Percentiles rank a stretch among this genome's conserved stretches.
Conservation (phyloP, 1,284 basidiomycete genomes). For the Cryptococcus wingfieldii region DNA sequence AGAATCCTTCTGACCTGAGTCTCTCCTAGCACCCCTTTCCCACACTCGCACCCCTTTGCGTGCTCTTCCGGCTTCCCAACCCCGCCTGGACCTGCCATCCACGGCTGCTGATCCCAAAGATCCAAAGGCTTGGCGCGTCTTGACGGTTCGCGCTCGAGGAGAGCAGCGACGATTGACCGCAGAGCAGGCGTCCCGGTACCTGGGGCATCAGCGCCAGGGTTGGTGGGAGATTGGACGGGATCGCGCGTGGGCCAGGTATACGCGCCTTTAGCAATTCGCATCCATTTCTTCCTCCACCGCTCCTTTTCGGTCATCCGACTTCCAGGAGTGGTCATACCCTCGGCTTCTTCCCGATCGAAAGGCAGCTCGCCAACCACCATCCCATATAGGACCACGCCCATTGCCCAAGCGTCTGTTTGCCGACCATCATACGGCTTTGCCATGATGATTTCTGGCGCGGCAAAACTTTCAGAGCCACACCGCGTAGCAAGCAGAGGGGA, state of each 20-base stretch:
- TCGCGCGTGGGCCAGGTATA: conserved; percentile 59
- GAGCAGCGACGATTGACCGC: conserved; percentile 17
- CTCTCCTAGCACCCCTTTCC: no score
- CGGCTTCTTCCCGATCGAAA: conserved; percentile 36
- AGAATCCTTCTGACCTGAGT: conserved; percentile 17
- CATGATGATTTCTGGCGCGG: conserved; percentile 84
- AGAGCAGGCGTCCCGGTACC: background rate
- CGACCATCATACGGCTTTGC: conserved; percentile 74
- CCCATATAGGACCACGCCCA: conserved; percentile 77
- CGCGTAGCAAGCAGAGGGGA: conserved; percentile 73
- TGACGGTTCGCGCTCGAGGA: conserved; percentile 66
- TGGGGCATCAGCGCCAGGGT: background rate
- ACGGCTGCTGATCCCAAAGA: conserved; percentile 61
- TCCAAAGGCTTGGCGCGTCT: conserved; percentile 59
- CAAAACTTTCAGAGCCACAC: conserved; percentile 87
- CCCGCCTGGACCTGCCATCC: conserved; percentile 54
- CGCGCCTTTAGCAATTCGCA: conserved; percentile 72
- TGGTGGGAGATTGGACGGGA: background rate
- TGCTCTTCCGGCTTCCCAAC: conserved; percentile 11
- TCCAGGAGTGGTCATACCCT: conserved; percentile 20
- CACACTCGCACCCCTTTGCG: background rate
- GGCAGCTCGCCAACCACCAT: conserved; percentile 59
- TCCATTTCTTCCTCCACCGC: conserved; percentile 52
- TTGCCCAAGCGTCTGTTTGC: conserved; percentile 84
- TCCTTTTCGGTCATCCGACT: conserved; percentile 49